Conservation (phyloP, 1,284 basidiomycete species). For the Cryptococcus wingfieldii region DNA sequence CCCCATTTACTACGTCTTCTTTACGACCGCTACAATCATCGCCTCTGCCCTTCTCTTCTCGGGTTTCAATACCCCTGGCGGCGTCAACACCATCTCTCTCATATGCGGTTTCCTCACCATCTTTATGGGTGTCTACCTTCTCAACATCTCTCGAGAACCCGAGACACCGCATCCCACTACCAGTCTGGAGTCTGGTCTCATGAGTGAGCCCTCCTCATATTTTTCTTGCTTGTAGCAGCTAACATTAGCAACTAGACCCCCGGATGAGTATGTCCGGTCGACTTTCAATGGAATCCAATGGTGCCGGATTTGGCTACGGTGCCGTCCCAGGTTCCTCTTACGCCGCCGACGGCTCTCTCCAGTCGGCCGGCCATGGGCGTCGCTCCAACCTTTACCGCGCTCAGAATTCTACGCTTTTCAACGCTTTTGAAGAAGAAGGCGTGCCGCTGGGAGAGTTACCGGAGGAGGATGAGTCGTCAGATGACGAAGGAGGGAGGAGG, state of each 20-base stretch:
- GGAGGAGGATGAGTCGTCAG: constrained; percentile 46
- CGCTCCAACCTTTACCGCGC: constrained; percentile 59
- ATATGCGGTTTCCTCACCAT: constrained; percentile 82
- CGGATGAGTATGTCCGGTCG: constrained; percentile 50
- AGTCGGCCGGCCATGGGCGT: constrained; percentile 50
- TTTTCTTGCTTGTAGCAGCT: background rate
- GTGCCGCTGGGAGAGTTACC: constrained; percentile 45
- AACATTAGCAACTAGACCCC: constrained; percentile 33
- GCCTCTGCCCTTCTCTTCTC: constrained; percentile 95
- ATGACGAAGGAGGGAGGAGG: constrained; percentile 8
- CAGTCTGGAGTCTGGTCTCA: constrained; percentile 65
- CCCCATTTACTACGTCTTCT: constrained; percentile 97
- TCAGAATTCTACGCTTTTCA: constrained; percentile 52
- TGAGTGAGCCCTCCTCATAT: constrained; percentile 60
- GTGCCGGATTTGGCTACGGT: constrained; percentile 36
- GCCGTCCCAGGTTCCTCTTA: constrained; percentile 38
- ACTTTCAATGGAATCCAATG: constrained; percentile 44
- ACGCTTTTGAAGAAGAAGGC: constrained; percentile 45
- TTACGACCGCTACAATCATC: constrained; percentile 92
- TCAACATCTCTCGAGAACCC: constrained; percentile 73
- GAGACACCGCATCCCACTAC: constrained; percentile 54
- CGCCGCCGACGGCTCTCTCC: constrained; percentile 43
- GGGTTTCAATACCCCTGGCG: constrained; percentile 88
- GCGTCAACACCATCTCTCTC: constrained; percentile 75
- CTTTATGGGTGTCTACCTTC: constrained; percentile 86